phyloP scores from a whole-genome alignment of 2,329 filamentous ascomycete species.

The Aspergillus candidus region DNA sequence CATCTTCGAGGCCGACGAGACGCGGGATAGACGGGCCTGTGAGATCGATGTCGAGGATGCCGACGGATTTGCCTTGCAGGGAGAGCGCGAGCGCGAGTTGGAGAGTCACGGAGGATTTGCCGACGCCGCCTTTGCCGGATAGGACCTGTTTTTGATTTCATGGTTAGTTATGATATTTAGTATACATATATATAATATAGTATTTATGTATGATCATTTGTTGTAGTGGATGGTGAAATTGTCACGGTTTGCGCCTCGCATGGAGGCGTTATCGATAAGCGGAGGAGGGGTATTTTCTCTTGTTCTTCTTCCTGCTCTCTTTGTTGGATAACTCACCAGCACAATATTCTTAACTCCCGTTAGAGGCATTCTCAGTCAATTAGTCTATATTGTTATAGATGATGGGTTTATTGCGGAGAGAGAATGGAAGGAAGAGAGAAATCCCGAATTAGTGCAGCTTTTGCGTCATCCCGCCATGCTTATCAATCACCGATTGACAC shows the following conservation, averaged over 20 bases:
- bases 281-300: constrained; percentile 14
- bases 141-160: constrained; percentile 52
- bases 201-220: not conserved
- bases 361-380: constrained; percentile 32
- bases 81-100: constrained; percentile 88
- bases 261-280: constrained; percentile 38
- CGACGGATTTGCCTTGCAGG: constrained; percentile 78
- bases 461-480: constrained; percentile 24
- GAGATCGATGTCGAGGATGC: constrained; percentile 91
- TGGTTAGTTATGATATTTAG: constrained; percentile 5
- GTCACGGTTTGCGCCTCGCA: not conserved
- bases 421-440: constrained; percentile 1
- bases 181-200: not conserved
- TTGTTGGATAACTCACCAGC: constrained; percentile 27
- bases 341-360: constrained; percentile 40
- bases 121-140: constrained; percentile 95
- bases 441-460: constrained; percentile 4
- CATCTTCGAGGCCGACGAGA: constrained; percentile 81
- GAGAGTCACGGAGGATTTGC: constrained; percentile 95
- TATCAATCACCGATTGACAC: constrained; percentile 17
- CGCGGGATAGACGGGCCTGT: constrained; percentile 95
- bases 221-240: not conserved
- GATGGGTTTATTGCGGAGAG: not conserved
- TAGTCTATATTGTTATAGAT: not conserved
- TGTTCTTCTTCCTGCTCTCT: not conserved